Base-by-base conservation (phyloP, 1,139 yeast species). In the Sugiyamaella xylanicola region DNA sequence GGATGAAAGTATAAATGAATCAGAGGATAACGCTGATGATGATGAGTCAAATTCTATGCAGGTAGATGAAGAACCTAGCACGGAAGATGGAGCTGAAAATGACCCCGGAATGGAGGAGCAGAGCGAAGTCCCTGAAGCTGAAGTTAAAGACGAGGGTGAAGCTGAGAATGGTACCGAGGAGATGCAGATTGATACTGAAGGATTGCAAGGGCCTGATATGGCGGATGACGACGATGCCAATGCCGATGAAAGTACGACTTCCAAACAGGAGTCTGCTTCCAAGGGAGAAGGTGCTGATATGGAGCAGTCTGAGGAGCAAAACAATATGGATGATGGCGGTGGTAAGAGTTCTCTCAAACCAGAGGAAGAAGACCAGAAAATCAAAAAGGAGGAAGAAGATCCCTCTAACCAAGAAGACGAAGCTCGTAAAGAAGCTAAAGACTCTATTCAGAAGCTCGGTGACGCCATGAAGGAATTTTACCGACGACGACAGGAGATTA, bases 381-480 rank as follows among this genome's bases (percentile, higher is more conserved):
- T 53, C 9, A 57, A 63, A 29, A 60, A 57, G 2, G 68, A 68
- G 1, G 61, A 57, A 1, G 67, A 68, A 1, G 74, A 60, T 65
- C 70, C 43, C 64, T 67, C 48, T 3, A 57, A 51, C 7, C 62
- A 71, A n/a, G 78, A 77, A 47, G 95, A 88, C 60, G 76, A 79
- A 20, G 85, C 89, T 9, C 77, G 88, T 56, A 85, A 87, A 54
- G 81, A 81, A 63, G 93, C 91, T n/a, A 80, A 81, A 56, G 95
- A 91, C 64, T 83, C 95, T 0, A 77, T 92, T 72, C 87, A 87
- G 68, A 91, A 91, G 68, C 77, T 93, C 21, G 98, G 98, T 54
- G 97, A 92, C 69, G 83, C 96, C 0, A 72, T 91, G 70, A 88
- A 91, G 68, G 97, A 92, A 68, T 93, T 87, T 74, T 95, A 92